These are phyloP conservation scores for Fusarium sp. DNA, from an alignment of 2,329 filamentous ascomycete genomes.

Conservation along the genomic window DNA sequence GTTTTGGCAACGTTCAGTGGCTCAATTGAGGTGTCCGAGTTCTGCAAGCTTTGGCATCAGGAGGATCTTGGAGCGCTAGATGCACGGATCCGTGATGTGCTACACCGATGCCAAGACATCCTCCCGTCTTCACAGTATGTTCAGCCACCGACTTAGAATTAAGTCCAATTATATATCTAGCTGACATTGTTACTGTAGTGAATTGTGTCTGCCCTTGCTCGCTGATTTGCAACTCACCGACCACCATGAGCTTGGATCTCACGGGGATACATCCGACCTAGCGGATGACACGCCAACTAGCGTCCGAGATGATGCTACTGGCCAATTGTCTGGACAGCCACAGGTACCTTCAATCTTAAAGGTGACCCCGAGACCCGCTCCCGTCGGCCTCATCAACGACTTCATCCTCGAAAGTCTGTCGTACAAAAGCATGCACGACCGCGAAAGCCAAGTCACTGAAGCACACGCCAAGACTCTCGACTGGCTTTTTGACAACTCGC, in stretches of 20 bases:
- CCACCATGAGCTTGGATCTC: not conserved
- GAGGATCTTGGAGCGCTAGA: slow-evolving; percentile 38
- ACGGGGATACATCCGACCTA: not conserved
- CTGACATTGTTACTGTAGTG: not conserved
- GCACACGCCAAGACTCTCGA: slow-evolving; percentile 53
- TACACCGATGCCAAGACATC: slow-evolving; percentile 23
- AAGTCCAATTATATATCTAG: not conserved
- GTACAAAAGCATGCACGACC: slow-evolving; percentile 52
- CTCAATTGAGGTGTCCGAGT: slow-evolving; percentile 9
- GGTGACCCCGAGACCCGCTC: slow-evolving; percentile 10
- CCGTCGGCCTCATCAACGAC: slow-evolving; percentile 47
- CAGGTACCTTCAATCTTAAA: not conserved
- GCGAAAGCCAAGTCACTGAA: slow-evolving; percentile 50
- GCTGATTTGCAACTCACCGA: not conserved
- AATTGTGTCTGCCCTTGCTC: not conserved
- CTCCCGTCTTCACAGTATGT: slow-evolving; percentile 19
- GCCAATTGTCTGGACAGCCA: not conserved
- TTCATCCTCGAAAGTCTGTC: slow-evolving; percentile 52
- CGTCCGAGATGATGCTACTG: not conserved
- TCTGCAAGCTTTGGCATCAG: slow-evolving; percentile 39
- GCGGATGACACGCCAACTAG: not conserved
- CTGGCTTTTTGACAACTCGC: slow-evolving; percentile 52
- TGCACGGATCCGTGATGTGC: slow-evolving; percentile 37
- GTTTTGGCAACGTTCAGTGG: not conserved
- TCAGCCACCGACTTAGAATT: not conserved